phyloP scores from a whole-genome alignment of 768 basidiomycete genomes.

The Leccinum sublutescens region DNA sequence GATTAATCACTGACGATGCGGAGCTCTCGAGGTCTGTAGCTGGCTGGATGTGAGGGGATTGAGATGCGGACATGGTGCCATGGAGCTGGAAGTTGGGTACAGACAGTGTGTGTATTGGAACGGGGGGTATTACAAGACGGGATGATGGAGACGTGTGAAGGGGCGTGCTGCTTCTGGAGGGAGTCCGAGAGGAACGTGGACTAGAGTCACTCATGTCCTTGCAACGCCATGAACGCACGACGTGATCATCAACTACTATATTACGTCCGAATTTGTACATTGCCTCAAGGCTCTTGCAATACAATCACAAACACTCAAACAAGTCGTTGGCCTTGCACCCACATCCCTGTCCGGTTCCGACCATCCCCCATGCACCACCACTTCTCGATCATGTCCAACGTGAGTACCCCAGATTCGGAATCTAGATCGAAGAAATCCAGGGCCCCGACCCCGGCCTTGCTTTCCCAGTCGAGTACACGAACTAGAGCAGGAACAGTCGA shows the following conservation, averaged over 20 bases:
- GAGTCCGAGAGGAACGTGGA: slow-evolving; percentile 28
- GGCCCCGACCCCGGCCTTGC: slow-evolving; percentile 49
- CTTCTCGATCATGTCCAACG: slow-evolving; percentile 67
- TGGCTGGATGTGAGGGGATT: slow-evolving; percentile 28
- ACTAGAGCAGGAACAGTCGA: slow-evolving; percentile 34
- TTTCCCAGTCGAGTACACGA: slow-evolving; percentile 42
- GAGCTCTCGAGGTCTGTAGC: slow-evolving; percentile 53
- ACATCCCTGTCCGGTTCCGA: slow-evolving; percentile 64
- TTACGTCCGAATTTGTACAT: neutral
- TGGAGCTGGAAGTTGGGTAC: slow-evolving; percentile 56
- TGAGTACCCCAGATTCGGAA: slow-evolving; percentile 20
- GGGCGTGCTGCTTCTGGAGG: slow-evolving; percentile 39
- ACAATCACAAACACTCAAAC: slow-evolving; percentile 18
- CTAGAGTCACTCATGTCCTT: slow-evolving; percentile 26
- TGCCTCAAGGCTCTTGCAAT: slow-evolving; percentile 4
- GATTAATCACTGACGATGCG: slow-evolving; percentile 66
- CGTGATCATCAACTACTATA: neutral
- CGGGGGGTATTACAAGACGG: slow-evolving; percentile 51
- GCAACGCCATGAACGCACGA: slow-evolving; percentile 6
- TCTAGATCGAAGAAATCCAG: slow-evolving; percentile 66
- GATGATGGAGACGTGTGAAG: slow-evolving; percentile 47
- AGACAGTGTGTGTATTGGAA: slow-evolving; percentile 52
- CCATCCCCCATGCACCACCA: slow-evolving; percentile 87
- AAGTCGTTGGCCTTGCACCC: slow-evolving; percentile 65
- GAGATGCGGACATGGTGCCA: slow-evolving; percentile 34